Evolutionary conservation across 2,329 filamentous ascomycete genomes (phyloP).

Genomic region (Sporothrix phasma): DNA sequence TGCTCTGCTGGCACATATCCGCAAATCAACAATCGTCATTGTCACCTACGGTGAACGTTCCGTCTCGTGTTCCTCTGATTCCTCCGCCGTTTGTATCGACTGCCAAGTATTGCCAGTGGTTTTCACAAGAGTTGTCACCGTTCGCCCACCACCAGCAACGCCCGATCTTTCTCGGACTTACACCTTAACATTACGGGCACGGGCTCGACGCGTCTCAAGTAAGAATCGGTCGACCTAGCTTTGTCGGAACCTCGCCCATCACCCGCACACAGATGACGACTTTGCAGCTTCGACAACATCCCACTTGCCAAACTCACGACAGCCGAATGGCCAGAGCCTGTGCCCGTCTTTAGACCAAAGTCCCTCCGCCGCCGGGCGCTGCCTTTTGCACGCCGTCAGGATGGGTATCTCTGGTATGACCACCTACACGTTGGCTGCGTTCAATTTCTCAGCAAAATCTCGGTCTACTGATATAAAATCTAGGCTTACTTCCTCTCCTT

Average conservation of each 20-base stretch:
- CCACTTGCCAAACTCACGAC: not conserved
- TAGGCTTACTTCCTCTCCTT: conserved; percentile 78
- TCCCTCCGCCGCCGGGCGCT: not conserved
- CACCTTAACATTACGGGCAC: not conserved
- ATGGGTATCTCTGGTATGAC: conserved; percentile 21
- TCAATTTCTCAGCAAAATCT: not conserved
- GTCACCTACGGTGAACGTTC: no score
- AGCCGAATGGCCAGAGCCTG: conserved; percentile 11
- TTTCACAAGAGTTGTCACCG: no score
- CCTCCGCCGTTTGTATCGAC: no score
- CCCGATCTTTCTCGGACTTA: not conserved
- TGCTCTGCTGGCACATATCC: no score
- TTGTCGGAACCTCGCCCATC: no score
- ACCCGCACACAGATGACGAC: not conserved
- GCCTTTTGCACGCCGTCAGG: not conserved
- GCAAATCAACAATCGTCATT: no score
- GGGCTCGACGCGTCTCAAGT: no score
- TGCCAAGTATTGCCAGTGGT: no score
- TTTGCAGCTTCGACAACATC: not conserved
- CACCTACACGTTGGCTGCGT: not conserved
- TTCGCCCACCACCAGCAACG: not conserved
- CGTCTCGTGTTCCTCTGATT: no score
- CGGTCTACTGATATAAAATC: not conserved
- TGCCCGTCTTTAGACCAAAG: not conserved
- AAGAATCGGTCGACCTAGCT: not conserved